Evolutionary conservation across 768 basidiomycete genomes (phyloP).

Genomic region (Kwoniella heveanensis): DNA sequence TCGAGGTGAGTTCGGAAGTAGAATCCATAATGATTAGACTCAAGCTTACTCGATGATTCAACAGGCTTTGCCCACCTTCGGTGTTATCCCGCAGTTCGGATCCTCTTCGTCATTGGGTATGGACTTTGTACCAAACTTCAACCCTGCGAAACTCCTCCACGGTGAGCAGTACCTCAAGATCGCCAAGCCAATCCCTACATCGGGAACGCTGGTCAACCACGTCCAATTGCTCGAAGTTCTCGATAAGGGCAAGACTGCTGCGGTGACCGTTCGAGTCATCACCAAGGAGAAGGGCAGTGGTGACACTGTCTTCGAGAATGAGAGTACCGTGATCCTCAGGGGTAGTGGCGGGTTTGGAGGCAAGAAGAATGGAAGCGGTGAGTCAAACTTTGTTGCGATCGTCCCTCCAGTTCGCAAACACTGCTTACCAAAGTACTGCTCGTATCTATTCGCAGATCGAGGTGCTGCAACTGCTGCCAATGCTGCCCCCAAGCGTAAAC

Average conservation of each 20-base stretch:
- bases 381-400: too few species aligned
- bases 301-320: constrained; percentile 84
- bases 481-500: constrained; percentile 73
- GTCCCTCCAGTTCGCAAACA: too few species aligned
- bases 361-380: constrained; percentile 78
- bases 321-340: constrained; percentile 86
- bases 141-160: constrained; percentile 93
- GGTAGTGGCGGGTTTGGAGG: constrained; percentile 97
- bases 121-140: constrained; percentile 85
- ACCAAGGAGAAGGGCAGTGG: constrained; percentile 80
- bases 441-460: constrained; percentile 66
- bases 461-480: constrained; percentile 84
- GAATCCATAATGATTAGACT: too few species aligned
- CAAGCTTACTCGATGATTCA: background rate
- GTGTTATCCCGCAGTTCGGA: constrained; percentile 86
- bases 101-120: constrained; percentile 69
- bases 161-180: constrained; percentile 95
- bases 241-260: constrained; percentile 80
- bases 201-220: constrained; percentile 74
- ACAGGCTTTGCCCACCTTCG: constrained; percentile 84
- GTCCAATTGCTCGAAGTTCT: constrained; percentile 64
- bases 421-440: too few species aligned
- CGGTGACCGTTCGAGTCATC: constrained; percentile 75
- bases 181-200: constrained; percentile 75
- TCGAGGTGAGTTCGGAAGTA: constrained; percentile 61